These are phyloP conservation scores for Pseudonitzschia multiseries DNA, from an alignment of 108 stramenopile species.

Conservation along the genomic window DNA sequence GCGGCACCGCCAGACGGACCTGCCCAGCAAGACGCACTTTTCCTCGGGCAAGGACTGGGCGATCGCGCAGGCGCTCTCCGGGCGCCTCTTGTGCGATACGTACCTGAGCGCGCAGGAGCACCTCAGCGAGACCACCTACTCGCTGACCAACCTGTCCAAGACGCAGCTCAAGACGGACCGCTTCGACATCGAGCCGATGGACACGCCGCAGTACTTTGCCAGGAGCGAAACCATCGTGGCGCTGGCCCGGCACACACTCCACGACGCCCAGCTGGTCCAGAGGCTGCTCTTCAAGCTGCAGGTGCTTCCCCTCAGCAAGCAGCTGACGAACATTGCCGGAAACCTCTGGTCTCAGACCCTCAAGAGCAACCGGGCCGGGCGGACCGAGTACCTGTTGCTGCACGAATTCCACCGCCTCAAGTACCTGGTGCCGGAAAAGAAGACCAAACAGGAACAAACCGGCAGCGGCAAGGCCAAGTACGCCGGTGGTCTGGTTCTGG, in stretches of 20 bases:
- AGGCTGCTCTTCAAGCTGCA: constrained; percentile 92
- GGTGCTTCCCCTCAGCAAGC: constrained; percentile 95
- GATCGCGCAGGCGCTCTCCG: constrained; percentile 78
- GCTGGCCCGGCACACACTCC: constrained; percentile 87
- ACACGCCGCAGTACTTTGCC: constrained; percentile 87
- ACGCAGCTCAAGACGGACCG: constrained; percentile 81
- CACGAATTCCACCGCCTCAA: constrained; percentile 98
- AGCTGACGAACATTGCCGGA: constrained; percentile 96
- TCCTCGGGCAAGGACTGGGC: constrained; percentile 77
- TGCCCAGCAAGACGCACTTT: constrained; percentile 63
- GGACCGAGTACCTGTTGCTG: constrained; percentile 96
- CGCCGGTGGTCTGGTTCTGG: constrained; percentile 97
- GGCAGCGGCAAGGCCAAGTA: constrained; percentile 89
- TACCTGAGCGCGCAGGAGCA: constrained; percentile 94
- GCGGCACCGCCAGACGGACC: constrained; percentile 76
- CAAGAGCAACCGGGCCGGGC: constrained; percentile 97
- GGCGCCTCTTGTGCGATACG: constrained; percentile 95
- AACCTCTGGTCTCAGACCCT: constrained; percentile 95
- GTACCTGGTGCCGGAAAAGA: constrained; percentile 94
- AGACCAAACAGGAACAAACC: constrained; percentile 43
- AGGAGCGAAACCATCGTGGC: constrained; percentile 69
- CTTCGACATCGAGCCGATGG: constrained; percentile 89
- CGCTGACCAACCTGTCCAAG: constrained; percentile 75
- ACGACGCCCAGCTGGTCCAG: constrained; percentile 93
- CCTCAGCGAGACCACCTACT: constrained; percentile 95